Evolutionary conservation across 2,329 filamentous ascomycete species (phyloP), one percentile per base, ranked within the genome.

Genomic region (Fusarium nanum): DNA sequence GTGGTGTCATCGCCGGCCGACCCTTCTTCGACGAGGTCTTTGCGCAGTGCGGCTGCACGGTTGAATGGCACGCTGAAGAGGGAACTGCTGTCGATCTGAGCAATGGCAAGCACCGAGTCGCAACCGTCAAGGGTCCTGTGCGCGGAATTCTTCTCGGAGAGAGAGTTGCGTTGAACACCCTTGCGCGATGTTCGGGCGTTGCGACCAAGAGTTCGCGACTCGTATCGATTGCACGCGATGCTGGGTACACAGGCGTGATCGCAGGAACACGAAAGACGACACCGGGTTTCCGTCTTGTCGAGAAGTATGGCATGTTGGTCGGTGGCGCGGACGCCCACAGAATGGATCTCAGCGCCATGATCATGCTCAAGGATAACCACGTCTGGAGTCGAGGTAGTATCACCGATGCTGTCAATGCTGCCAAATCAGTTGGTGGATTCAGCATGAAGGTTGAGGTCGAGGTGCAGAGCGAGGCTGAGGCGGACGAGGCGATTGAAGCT

Each of bases 361-460:
- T 94, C 60, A 99, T 99, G 96, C 86, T 99, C 71, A 99, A 99
- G 84, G 96, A 99, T 82, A 99, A 99, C 81, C 96, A 99, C 81
- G 91, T 99, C 60, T 98, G 95, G 92, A 93, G 93, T 68, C 91
- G 92, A 56, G 91, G 91, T 27, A 93, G 92, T 77, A 98, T 99
- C 79, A 90, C 92, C 2, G 89, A 92, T 23, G 96, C 96, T 8
- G 94, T 99, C 25, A 84, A 84, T 42, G 93, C 95, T 4, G 96
- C 96, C 25, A 93, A 93, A 78, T 86, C 90, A 13, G 93, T 91
- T 0, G 95, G 90, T 11, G 96, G 96, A 0, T 99, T 98, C 81
- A 89, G 92, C 42, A 86, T 97, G 63, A 99, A 98, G 85, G 88
- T 99, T 42, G 96, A 99, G 83, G 96, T 99, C 25, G 95, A 99